Evolutionary conservation across 257 asterid species (phyloP).

Genomic region (Misopates orontium): DNA sequence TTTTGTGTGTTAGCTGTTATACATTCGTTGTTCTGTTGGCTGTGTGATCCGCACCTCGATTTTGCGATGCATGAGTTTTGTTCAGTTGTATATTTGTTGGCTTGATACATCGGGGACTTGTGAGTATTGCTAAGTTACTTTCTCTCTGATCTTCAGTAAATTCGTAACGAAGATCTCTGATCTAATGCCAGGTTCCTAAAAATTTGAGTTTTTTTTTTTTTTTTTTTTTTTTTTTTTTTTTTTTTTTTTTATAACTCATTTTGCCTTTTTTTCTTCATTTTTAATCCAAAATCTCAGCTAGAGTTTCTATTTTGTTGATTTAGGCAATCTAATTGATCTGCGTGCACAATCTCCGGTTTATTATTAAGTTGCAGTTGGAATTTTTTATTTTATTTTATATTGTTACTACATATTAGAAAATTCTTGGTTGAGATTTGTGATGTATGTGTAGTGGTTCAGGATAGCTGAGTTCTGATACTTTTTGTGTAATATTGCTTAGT

Average conservation of each 20-base stretch:
- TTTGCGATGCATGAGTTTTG: neutral
- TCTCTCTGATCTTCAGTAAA: slow-evolving; percentile 19
- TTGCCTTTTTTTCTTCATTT: too few relatives aligned
- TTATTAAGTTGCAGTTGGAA: too few relatives aligned
- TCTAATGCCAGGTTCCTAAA: slow-evolving; percentile 5
- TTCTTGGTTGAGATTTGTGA: too few relatives aligned
- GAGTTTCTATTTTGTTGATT: too few relatives aligned
- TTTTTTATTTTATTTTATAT: too few relatives aligned
- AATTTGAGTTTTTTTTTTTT: neutral
- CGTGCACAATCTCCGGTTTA: too few relatives aligned
- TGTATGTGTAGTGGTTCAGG: too few relatives aligned
- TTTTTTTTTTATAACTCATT: too few relatives aligned
- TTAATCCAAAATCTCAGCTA: too few relatives aligned
- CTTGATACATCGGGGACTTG: neutral
- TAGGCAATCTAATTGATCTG: too few relatives aligned
- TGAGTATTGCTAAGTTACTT: slow-evolving; percentile 12
- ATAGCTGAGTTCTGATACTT: neutral
- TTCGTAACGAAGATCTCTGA: neutral
- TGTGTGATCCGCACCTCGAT: neutral
- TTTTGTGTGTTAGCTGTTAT: neutral
- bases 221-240: too few relatives aligned
- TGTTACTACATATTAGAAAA: too few relatives aligned
- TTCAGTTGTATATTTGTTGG: neutral
- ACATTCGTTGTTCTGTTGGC: neutral
- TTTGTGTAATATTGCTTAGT: neutral